phyloP scores from a whole-genome alignment of 73 alveolate species.

The Uronychia binucleata region DNA sequence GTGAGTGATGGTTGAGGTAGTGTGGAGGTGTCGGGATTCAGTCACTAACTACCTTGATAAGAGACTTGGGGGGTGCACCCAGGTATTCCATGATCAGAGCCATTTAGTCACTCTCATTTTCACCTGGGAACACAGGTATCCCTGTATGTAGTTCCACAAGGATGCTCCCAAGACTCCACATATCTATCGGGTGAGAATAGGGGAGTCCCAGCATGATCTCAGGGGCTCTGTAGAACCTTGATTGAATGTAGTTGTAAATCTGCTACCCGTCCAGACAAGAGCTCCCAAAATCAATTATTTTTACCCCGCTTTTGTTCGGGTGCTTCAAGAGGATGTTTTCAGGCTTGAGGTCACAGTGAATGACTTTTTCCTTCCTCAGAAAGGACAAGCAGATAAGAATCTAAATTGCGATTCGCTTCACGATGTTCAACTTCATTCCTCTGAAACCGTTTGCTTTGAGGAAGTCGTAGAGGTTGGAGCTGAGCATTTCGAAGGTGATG shows the following conservation, averaged over 20 bases:
- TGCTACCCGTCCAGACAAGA: slow-evolving; percentile 63
- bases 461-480: slow-evolving; percentile 80
- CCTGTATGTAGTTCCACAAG: slow-evolving; percentile 74
- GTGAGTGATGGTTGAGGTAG: too few relatives aligned
- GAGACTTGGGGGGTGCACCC: not conserved
- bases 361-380: slow-evolving; percentile 63
- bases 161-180: slow-evolving; percentile 74
- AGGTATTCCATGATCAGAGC: slow-evolving; percentile 1
- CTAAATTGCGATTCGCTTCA: slow-evolving; percentile 85
- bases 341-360: slow-evolving; percentile 93
- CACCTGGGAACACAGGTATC: slow-evolving; percentile 70
- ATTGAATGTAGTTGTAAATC: slow-evolving; percentile 58
- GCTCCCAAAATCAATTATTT: slow-evolving; percentile 89
- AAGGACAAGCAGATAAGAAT: slow-evolving; percentile 69
- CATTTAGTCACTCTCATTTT: slow-evolving; percentile 31
- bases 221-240: slow-evolving; percentile 69
- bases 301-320: slow-evolving; percentile 65
- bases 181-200: slow-evolving; percentile 75
- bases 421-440: slow-evolving; percentile 77
- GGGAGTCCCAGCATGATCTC: slow-evolving; percentile 72
- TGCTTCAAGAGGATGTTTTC: slow-evolving; percentile 81
- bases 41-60: not conserved
- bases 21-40: too few relatives aligned
- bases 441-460: slow-evolving; percentile 70
- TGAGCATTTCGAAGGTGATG: slow-evolving; percentile 44